Percentiles rank a stretch among this genome's conserved stretches.
phyloP scores from a whole-genome alignment of 345 rosid genomes.

The Kernera saxatilis region DNA sequence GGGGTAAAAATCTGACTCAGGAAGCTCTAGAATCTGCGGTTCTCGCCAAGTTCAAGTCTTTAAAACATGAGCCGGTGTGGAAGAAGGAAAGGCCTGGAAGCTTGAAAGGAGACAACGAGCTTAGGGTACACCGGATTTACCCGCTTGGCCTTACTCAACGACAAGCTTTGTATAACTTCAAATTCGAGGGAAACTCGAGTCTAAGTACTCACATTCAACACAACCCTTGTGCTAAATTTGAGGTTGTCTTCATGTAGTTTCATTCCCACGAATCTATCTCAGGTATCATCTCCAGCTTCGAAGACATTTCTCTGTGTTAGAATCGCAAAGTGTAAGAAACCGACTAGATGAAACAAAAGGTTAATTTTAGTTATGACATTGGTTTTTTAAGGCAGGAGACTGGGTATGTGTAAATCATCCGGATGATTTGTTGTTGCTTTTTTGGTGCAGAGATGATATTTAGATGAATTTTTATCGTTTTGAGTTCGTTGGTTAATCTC shows the following conservation, averaged over 20 bases:
- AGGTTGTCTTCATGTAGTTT: conserved; percentile 68
- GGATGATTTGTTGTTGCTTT: not conserved
- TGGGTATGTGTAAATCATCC: not conserved
- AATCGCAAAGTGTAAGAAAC: not conserved
- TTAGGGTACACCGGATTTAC: conserved; percentile 57
- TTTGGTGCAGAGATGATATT: not conserved
- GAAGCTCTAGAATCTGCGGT: conserved; percentile 59
- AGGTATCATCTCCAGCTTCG: not conserved
- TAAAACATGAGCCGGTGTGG: conserved; percentile 71
- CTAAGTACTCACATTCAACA: conserved; percentile 50
- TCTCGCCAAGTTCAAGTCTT: conserved; percentile 53
- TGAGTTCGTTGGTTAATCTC: not conserved
- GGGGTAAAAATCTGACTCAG: conserved; percentile 50
- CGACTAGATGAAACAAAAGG: not conserved
- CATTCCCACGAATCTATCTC: not conserved
- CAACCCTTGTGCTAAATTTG: conserved; percentile 75
- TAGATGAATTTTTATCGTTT: not conserved
- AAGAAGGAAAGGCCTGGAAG: conserved; percentile 77
- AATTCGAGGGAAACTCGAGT: conserved; percentile 51
- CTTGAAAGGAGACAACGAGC: conserved; percentile 60
- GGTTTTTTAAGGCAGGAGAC: conserved; percentile 11
- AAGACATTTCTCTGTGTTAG: not conserved
- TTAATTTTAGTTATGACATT: not conserved
- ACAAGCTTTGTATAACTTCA: conserved; percentile 72
- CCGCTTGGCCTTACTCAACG: conserved; percentile 91